phyloP scores from a whole-genome alignment of 192 early-diverging fungal genomes.

The Chytriomyces hyalinus region DNA sequence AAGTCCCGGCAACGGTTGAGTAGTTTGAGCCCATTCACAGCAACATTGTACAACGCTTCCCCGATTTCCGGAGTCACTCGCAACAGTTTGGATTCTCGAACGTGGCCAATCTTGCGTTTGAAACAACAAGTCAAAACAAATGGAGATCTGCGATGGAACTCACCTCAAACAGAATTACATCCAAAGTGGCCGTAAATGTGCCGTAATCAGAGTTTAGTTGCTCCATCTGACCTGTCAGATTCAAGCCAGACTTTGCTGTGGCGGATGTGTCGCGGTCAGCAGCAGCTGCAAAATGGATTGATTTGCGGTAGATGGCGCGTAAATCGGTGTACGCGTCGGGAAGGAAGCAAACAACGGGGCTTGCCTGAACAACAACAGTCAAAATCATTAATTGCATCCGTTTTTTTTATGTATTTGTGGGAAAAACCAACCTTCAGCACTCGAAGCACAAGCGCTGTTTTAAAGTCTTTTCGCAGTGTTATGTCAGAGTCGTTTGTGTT shows the following conservation, averaged over 20 bases:
- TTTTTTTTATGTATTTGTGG: background rate
- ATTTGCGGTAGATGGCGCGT: slow-evolving; percentile 49
- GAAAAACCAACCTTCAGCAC: slow-evolving; percentile 47
- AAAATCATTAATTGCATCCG: too few species aligned
- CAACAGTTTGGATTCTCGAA: background rate
- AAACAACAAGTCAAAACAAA: background rate
- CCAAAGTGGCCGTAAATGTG: background rate
- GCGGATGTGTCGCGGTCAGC: background rate
- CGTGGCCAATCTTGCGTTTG: background rate
- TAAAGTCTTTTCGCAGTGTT: slow-evolving; percentile 54
- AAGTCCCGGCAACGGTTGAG: background rate
- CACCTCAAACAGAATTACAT: background rate
- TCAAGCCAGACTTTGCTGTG: background rate
- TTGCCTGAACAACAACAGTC: slow-evolving; percentile 21
- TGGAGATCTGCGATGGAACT: background rate
- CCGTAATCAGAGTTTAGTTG: background rate
- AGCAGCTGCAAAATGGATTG: slow-evolving; percentile 45
- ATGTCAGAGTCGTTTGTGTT: slow-evolving; percentile 51
- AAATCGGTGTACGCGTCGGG: slow-evolving; percentile 52
- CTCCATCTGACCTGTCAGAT: background rate
- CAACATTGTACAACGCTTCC: background rate
- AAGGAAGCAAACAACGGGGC: slow-evolving; percentile 53
- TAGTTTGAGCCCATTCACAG: background rate
- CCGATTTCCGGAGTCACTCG: background rate
- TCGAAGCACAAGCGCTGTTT: slow-evolving; percentile 53